Base-by-base conservation (phyloP, 495 filamentous ascomycete genomes). In the Neurospora terricola region DNA sequence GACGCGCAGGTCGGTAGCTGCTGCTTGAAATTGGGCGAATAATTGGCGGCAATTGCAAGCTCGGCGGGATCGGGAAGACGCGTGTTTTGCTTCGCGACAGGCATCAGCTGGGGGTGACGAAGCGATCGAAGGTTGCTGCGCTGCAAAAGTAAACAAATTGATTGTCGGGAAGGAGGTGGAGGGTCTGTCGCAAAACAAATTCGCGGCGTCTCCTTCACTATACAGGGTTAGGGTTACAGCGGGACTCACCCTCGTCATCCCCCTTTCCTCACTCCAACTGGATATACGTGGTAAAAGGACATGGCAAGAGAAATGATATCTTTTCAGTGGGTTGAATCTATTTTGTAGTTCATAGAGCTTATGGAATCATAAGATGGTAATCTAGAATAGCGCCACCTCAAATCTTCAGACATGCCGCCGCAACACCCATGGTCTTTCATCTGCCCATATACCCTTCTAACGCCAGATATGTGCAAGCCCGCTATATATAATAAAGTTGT, bases 131-230 rank as follows among this genome's bases (percentile, higher is more conserved):
- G 30, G 34, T 42, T 71, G 39, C 39, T 69, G 72, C 72, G 72
- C 69, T 30, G 66, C 34, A 42, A 72, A 73, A 73, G 72, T 73
- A 73, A 73, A 73, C 72, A 73, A 73, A 23, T 73, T 66, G 7
- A 62, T 18, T 18, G 54, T 30, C 7, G 6, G 54, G 54, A 62
- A 34, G 23, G 48, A 48, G 10, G 45, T 62, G 54, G 54, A 62
- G 54, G 54, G 54, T 23, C 23, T 12, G 2, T 62, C 11, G 23
- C 12, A 62, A 62, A 16, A 30, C 27, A 27, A 8, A 34, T 18
- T 34, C 54, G 54, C 54, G 23, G 23, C 11, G 12, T 14, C 30
- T 34, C 30, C 30, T 34, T 34, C 2, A 34, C 30, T 2, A 34
- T 34, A 2, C 30, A 34, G 54, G 54, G 54, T 62, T 34, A 34